Evolutionary conservation across 345 rosid genomes (phyloP).

Genomic region (Populus alba): DNA sequence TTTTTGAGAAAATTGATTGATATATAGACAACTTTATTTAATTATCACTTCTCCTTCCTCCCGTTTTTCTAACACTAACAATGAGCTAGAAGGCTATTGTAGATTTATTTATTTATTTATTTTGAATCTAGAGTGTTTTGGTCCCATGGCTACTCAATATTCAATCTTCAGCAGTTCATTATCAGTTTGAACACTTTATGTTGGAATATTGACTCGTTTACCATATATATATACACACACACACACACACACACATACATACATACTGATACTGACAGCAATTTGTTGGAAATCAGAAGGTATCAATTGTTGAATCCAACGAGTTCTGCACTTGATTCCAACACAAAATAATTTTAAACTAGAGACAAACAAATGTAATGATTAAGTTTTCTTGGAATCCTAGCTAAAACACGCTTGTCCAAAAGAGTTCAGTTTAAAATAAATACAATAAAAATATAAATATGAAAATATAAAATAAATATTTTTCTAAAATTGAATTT

Average conservation of each 20-base stretch:
- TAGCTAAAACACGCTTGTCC: neutral
- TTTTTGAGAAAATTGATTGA: neutral
- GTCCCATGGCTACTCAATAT: neutral
- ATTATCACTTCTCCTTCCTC: too few species aligned
- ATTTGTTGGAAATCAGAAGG: neutral
- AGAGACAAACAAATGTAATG: neutral
- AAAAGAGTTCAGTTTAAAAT: neutral
- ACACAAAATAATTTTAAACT: neutral
- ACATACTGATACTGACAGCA: too few species aligned
- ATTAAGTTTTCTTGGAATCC: neutral
- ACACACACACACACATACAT: too few species aligned
- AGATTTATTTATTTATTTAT: too few species aligned
- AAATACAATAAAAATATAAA: too few species aligned
- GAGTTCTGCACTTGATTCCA: neutral
- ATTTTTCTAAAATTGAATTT: too few species aligned
- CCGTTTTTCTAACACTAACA: too few species aligned
- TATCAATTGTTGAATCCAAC: neutral
- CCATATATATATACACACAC: neutral
- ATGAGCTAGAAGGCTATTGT: too few species aligned
- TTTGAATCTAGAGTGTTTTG: neutral
- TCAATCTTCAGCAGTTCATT: neutral
- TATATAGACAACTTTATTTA: too few species aligned
- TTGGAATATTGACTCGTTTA: neutral
- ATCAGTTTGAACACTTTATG: neutral
- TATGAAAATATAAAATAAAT: too few species aligned